phyloP scores from a whole-genome alignment of 2,329 filamentous ascomycete genomes.

The Clarireedia homoeocarpa region DNA sequence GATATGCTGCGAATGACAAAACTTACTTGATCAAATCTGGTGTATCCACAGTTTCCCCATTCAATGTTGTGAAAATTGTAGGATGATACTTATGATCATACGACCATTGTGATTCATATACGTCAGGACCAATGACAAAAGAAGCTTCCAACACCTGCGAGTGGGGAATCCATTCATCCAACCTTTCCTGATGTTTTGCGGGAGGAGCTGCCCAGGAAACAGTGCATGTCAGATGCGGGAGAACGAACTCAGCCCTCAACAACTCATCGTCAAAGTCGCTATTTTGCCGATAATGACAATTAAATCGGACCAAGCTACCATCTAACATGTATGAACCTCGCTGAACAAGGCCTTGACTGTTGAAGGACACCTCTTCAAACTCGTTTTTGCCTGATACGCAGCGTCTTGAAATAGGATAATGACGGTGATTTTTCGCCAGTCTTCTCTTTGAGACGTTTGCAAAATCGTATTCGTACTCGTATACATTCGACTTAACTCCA shows the following conservation, averaged over 20 bases:
- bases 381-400: conserved; percentile 39
- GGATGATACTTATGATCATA: conserved; percentile 41
- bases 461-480: conserved; percentile 4
- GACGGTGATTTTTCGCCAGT: background rate
- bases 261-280: conserved; percentile 45
- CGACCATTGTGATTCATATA: conserved; percentile 41
- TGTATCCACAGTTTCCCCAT: conserved; percentile 40
- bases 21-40: conserved; percentile 43
- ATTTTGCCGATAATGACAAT: conserved; percentile 46
- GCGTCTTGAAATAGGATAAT: conserved; percentile 34
- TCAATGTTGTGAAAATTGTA: conserved; percentile 38
- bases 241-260: conserved; percentile 43
- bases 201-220: conserved; percentile 46
- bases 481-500: conserved; percentile 37
- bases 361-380: conserved; percentile 42
- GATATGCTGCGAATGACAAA: background rate
- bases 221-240: conserved; percentile 43
- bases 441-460: background rate
- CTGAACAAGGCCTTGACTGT: conserved; percentile 23
- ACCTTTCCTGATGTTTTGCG: conserved; percentile 39
- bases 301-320: conserved; percentile 43
- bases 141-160: conserved; percentile 47
- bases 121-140: conserved; percentile 42
- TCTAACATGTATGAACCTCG: conserved; percentile 43
- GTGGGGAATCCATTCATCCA: conserved; percentile 45